These are phyloP conservation scores for Picea glauca DNA, from an alignment of 75 land plant genomes.

Conservation along the genomic window DNA sequence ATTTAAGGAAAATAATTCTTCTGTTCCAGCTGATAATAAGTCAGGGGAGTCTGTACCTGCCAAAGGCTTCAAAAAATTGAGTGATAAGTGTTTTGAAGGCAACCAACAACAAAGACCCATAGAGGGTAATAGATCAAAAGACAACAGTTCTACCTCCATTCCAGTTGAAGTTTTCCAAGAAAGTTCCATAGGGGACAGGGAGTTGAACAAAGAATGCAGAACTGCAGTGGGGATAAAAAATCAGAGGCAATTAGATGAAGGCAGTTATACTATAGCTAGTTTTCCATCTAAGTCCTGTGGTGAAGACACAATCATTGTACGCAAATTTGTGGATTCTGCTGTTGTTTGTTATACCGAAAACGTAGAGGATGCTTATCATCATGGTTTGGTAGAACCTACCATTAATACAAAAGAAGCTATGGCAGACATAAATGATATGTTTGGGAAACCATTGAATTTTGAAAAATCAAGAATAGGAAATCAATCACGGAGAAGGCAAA, in stretches of 20 bases:
- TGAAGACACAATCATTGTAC: slow-evolving; percentile 43
- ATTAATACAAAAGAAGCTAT: slow-evolving; percentile 73
- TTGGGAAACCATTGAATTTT: slow-evolving; percentile 74
- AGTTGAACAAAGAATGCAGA: background rate
- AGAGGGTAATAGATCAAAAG: background rate
- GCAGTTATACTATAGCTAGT: too few relatives aligned
- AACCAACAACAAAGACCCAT: background rate
- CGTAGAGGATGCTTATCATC: slow-evolving; percentile 70
- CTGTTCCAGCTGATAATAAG: background rate
- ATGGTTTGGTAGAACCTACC: slow-evolving; percentile 82
- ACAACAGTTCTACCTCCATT: too few relatives aligned
- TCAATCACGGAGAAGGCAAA: background rate
- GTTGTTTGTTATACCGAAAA: slow-evolving; percentile 34
- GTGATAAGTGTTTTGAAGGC: background rate
- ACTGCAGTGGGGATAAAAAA: background rate
- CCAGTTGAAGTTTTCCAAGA: background rate
- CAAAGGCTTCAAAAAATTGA: background rate
- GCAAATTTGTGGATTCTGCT: slow-evolving; percentile 49
- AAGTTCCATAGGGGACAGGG: too few relatives aligned
- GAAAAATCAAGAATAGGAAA: background rate
- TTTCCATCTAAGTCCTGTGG: background rate
- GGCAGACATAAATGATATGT: slow-evolving; percentile 81
- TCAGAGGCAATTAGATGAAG: background rate
- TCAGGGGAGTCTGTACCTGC: background rate
- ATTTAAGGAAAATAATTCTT: background rate